phyloP scores from a whole-genome alignment of 257 asterid genomes.

The Galeopsis tetrahit region DNA sequence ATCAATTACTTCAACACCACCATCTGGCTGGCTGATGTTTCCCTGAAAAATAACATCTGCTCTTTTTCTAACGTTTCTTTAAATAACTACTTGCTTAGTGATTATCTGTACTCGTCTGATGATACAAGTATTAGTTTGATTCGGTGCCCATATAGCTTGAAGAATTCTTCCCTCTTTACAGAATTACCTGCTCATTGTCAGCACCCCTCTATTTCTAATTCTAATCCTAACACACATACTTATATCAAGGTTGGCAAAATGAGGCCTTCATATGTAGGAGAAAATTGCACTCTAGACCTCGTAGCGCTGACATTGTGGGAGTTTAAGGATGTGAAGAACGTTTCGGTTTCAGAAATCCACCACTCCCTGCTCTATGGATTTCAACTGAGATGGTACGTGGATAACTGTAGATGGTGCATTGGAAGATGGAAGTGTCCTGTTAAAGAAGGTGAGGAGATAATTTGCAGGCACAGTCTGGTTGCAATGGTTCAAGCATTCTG shows the following conservation, averaged over 20 bases:
- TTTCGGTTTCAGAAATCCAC: not conserved
- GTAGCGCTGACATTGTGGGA: conserved; percentile 16
- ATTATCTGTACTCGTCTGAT: no score
- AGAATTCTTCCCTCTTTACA: not conserved
- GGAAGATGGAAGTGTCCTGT: not conserved
- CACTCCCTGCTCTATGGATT: conserved; percentile 14
- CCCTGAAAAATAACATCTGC: not conserved
- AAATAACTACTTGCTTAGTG: not conserved
- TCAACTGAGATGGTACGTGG: not conserved
- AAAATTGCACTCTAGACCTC: no score
- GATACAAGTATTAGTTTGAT: not conserved
- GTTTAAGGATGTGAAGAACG: not conserved
- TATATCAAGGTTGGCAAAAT: not conserved
- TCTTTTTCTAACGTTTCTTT: not conserved
- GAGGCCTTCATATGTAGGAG: not conserved
- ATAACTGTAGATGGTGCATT: not conserved
- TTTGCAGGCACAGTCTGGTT: not conserved
- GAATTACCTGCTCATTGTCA: not conserved
- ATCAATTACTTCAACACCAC: not conserved
- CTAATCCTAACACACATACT: not conserved
- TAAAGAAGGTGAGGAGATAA: no score
- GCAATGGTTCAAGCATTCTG: not conserved
- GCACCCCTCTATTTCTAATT: no score
- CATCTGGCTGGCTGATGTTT: conserved; percentile 32
- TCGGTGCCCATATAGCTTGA: conserved; percentile 6